Conservation (phyloP, 169 alveolate species). For the Nephromyces sp. region DNA sequence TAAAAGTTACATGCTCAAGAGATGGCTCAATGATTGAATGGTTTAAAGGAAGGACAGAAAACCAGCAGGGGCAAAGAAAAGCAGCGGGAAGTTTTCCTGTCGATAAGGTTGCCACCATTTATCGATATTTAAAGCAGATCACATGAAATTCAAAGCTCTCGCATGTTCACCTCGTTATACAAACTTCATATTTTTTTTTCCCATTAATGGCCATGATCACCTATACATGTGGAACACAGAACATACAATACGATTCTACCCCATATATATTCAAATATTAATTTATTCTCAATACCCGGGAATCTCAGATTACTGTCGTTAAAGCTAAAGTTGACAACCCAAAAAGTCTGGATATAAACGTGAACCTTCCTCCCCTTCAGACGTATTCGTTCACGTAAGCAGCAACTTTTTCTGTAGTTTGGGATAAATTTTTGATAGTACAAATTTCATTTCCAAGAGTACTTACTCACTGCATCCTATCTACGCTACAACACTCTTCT, state of each 20-base stretch:
- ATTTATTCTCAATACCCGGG: too few species aligned
- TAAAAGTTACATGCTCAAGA: slow-evolving; percentile 27
- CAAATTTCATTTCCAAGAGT: background rate
- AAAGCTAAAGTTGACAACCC: slow-evolving; percentile 29
- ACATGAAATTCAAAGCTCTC: background rate
- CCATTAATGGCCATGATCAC: background rate
- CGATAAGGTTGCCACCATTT: slow-evolving; percentile 6
- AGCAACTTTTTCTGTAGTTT: background rate
- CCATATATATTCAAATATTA: background rate
- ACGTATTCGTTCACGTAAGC: slow-evolving; percentile 29
- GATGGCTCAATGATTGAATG: slow-evolving; percentile 26
- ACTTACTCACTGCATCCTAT: background rate
- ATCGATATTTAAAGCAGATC: too few species aligned
- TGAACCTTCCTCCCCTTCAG: slow-evolving; percentile 25
- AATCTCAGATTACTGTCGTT: slow-evolving; percentile 14
- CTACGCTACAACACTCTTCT: background rate
- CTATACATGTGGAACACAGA: background rate
- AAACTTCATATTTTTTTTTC: background rate
- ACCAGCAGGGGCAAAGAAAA: slow-evolving; percentile 5
- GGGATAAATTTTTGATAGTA: background rate
- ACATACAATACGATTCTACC: background rate
- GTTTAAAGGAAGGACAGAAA: slow-evolving; percentile 22
- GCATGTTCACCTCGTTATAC: background rate
- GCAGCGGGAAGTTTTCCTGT: slow-evolving; percentile 28
- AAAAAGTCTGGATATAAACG: slow-evolving; percentile 16